phyloP scores from a whole-genome alignment of 352 stramenopile species.

The Phytophthora hibernalis region DNA sequence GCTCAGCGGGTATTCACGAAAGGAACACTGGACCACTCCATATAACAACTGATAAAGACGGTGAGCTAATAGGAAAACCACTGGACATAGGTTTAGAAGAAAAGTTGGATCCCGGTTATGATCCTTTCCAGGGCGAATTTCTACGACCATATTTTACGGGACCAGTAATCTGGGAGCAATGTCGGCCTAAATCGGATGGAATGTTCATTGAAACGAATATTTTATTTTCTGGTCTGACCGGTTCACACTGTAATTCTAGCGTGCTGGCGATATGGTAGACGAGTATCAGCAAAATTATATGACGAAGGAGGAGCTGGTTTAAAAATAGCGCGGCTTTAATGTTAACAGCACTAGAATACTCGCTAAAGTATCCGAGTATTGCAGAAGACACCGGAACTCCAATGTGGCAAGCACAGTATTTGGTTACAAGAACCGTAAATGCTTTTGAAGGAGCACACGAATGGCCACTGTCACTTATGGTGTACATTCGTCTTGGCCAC shows the following conservation, averaged over 20 bases:
- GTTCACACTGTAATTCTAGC: conserved; percentile 1
- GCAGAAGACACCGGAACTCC: neutral
- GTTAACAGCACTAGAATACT: neutral
- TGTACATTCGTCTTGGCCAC: neutral
- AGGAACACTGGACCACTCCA: neutral
- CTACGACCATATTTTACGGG: no score
- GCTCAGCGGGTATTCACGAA: conserved; percentile 7
- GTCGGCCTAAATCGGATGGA: neutral
- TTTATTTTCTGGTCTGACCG: neutral
- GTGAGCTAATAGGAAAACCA: neutral
- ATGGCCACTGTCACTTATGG: conserved; percentile 9
- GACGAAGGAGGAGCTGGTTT: conserved; percentile 12
- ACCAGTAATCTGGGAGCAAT: conserved; percentile 5
- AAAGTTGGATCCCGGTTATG: no score
- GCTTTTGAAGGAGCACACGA: conserved; percentile 8
- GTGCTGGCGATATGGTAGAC: conserved; percentile 10
- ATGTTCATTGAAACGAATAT: conserved; percentile 14
- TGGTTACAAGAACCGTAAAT: conserved; percentile 11
- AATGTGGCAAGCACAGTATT: neutral
- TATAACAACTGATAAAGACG: neutral
- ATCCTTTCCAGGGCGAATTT: no score
- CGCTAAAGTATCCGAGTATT: conserved; percentile 3
- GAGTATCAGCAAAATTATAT: conserved; percentile 21
- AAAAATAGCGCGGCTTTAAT: conserved; percentile 1
- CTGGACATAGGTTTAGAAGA: neutral